phyloP scores from a whole-genome alignment of 768 basidiomycete genomes.

The Pleurotus djamor region DNA sequence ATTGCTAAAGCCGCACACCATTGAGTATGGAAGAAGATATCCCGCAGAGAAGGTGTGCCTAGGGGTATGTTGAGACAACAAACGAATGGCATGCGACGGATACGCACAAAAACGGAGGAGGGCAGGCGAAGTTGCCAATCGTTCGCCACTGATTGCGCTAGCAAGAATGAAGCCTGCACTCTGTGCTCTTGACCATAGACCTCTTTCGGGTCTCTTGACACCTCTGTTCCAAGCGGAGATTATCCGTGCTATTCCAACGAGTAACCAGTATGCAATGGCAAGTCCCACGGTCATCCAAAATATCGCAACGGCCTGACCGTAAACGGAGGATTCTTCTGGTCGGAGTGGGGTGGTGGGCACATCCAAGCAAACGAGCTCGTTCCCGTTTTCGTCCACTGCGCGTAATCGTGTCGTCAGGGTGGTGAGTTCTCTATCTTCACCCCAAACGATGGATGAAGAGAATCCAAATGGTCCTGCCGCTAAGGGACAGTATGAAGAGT shows the following conservation, averaged over 20 bases:
- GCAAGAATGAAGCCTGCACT: constrained; percentile 87
- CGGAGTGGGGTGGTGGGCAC: constrained; percentile 75
- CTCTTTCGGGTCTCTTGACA: constrained; percentile 51
- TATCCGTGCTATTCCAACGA: constrained; percentile 79
- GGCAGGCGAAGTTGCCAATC: constrained; percentile 80
- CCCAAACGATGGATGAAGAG: constrained; percentile 69
- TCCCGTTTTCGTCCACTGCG: constrained; percentile 83
- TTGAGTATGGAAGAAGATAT: constrained; percentile 91
- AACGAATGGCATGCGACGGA: constrained; percentile 4
- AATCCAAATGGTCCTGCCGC: constrained; percentile 79
- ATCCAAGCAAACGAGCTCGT: constrained; percentile 82
- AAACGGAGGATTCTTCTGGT: constrained; percentile 54
- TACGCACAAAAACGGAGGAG: constrained; percentile 85
- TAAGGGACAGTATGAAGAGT: constrained; percentile 71
- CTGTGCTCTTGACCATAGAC: constrained; percentile 71
- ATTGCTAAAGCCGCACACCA: constrained; percentile 88
- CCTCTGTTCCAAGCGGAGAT: constrained; percentile 85
- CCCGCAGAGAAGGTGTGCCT: constrained; percentile 92
- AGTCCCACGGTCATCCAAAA: constrained; percentile 76
- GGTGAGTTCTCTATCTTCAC: constrained; percentile 66
- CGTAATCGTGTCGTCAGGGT: constrained; percentile 84
- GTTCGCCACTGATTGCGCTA: constrained; percentile 91
- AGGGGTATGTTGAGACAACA: background rate
- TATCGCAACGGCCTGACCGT: constrained; percentile 64
- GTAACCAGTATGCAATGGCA: constrained; percentile 76